Conservation (phyloP, 1,284 basidiomycete genomes). For the Cutaneotrichosporon sp. region DNA sequence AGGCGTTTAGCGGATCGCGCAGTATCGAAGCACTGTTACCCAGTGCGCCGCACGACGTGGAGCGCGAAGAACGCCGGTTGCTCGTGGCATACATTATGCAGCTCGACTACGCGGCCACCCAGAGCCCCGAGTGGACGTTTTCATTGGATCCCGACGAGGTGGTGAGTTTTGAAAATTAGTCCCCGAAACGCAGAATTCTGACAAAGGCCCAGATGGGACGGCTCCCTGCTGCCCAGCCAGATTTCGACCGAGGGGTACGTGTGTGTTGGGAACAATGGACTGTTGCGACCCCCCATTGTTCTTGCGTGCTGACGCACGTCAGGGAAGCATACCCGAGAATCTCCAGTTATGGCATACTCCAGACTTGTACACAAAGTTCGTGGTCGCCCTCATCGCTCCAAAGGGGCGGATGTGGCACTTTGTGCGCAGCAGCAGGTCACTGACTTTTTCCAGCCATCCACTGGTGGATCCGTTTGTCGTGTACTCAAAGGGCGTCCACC, state of each 20-base stretch:
- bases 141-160: constrained; percentile 31
- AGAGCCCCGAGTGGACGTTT: constrained; percentile 32
- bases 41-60: constrained; percentile 24
- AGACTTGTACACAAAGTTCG: constrained; percentile 31
- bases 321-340: constrained; percentile 30
- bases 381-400: neutral
- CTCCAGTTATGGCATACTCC: constrained; percentile 28
- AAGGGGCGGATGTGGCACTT: neutral
- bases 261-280: neutral
- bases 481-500: constrained; percentile 28
- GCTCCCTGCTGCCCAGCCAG: constrained; percentile 21
- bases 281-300: neutral
- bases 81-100: constrained; percentile 25
- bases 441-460: constrained; percentile 21
- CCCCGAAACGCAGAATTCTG: too few relatives aligned
- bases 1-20: constrained; percentile 1
- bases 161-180: constrained; percentile 22
- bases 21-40: constrained; percentile 19
- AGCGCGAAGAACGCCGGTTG: constrained; percentile 34
- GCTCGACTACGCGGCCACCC: constrained; percentile 21
- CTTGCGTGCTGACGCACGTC: neutral
- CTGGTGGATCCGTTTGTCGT: constrained; percentile 35
- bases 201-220: constrained; percentile 15
- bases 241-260: constrained; percentile 25
- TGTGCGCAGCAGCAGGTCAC: constrained; percentile 3